Conservation (phyloP, 2,329 filamentous ascomycete species). For the Aulographum hederae region DNA sequence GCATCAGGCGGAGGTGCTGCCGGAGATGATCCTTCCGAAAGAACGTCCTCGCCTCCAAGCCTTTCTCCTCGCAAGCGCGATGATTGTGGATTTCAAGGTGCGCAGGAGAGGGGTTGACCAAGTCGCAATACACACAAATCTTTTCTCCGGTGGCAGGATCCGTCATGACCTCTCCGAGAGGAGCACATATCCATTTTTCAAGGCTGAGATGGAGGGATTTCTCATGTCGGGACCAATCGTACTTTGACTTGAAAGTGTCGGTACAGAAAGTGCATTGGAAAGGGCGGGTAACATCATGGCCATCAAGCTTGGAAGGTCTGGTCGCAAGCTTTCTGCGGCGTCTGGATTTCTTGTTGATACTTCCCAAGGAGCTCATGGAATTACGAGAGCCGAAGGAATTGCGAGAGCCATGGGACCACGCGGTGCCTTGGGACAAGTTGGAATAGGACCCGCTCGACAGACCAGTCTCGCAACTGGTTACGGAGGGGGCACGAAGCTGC, state of each 20-base stretch:
- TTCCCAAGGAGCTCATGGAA: constrained; percentile 37
- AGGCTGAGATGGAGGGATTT: constrained; percentile 43
- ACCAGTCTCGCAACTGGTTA: constrained; percentile 34
- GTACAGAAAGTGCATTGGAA: constrained; percentile 42
- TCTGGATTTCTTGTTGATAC: constrained; percentile 34
- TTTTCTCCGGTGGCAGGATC: constrained; percentile 37
- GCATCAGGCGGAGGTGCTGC: constrained; percentile 42
- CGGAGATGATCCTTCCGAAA: constrained; percentile 45
- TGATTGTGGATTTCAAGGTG: constrained; percentile 44
- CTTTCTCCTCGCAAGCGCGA: constrained; percentile 47
- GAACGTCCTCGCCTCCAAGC: constrained; percentile 42
- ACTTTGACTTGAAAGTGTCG: constrained; percentile 37
- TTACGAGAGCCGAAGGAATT: no score
- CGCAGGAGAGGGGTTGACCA: constrained; percentile 31
- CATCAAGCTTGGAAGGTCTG: constrained; percentile 13
- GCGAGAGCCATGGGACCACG: constrained; percentile 38
- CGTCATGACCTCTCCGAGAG: constrained; percentile 35
- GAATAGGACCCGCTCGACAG: constrained; percentile 29
- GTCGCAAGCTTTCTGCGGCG: constrained; percentile 30
- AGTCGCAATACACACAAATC: constrained; percentile 41
- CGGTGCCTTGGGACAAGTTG: constrained; percentile 34
- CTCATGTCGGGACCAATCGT: constrained; percentile 48
- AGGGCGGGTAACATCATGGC: constrained; percentile 18
- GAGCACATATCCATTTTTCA: constrained; percentile 46
- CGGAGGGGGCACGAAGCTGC: constrained; percentile 28